Evolutionary conservation across 257 asterid species (phyloP).

Genomic region (Plantago elongata): DNA sequence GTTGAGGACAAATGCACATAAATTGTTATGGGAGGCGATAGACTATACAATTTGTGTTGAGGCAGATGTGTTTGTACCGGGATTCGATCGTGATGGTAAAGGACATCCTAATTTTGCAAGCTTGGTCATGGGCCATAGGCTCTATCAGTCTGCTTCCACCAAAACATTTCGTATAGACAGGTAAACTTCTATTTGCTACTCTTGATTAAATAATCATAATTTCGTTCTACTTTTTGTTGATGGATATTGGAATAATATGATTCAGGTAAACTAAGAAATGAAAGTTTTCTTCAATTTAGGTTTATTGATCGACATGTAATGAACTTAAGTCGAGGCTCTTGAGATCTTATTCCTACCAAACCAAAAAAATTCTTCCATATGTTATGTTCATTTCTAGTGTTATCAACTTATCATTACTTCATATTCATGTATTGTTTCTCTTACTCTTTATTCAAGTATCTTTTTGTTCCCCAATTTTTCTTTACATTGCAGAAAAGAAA

Average conservation of each 20-base stretch:
- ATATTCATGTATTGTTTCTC: no score
- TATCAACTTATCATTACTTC: no score
- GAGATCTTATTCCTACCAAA: no score
- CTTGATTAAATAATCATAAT: neutral
- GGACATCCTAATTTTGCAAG: slow-evolving; percentile 90
- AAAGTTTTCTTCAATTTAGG: no score
- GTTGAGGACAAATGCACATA: slow-evolving; percentile 87
- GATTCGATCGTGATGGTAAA: slow-evolving; percentile 89
- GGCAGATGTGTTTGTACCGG: slow-evolving; percentile 82
- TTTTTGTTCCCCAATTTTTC: neutral
- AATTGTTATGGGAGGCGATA: slow-evolving; percentile 89
- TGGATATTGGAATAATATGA: neutral
- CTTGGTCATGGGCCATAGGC: slow-evolving; percentile 87
- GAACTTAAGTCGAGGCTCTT: no score
- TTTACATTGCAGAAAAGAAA: slow-evolving; percentile 45
- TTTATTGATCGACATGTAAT: no score
- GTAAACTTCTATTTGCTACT: slow-evolving; percentile 27
- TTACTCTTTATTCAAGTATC: no score
- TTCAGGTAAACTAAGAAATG: no score
- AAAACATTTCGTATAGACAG: slow-evolving; percentile 75
- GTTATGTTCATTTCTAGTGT: no score
- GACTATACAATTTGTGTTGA: slow-evolving; percentile 77
- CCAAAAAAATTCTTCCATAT: no score
- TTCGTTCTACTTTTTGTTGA: neutral
- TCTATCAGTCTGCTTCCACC: slow-evolving; percentile 59